phyloP scores from a whole-genome alignment of 805 yeast species.

The Sugiyamaella marilandica region DNA sequence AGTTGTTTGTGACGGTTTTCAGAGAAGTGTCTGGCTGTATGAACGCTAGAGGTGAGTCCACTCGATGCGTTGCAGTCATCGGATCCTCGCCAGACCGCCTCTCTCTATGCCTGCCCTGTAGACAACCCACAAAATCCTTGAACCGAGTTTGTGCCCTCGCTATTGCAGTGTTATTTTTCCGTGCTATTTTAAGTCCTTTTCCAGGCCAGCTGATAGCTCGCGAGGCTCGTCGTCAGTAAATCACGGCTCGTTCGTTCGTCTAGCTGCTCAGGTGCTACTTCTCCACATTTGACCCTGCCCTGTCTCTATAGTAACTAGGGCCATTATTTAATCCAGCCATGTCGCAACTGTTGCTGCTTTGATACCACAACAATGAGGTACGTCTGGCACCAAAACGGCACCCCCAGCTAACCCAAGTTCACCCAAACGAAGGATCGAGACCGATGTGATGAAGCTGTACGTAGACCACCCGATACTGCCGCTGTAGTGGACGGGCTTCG shows the following conservation, averaged over 20 bases:
- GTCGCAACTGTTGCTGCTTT: neutral
- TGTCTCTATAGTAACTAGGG: constrained; percentile 1
- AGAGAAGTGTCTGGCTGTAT: neutral
- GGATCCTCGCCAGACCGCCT: no score
- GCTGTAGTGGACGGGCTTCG: no score
- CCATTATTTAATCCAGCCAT: constrained; percentile 1
- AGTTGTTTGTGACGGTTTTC: no score
- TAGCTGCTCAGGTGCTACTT: neutral
- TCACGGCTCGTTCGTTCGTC: no score
- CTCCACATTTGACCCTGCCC: constrained; percentile 5
- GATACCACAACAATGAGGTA: constrained; percentile 12
- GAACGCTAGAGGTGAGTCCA: neutral
- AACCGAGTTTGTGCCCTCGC: no score
- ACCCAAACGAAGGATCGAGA: constrained; percentile 77
- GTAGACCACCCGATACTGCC: constrained; percentile 26
- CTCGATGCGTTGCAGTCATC: neutral
- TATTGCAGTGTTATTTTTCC: no score
- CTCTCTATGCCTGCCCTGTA: no score
- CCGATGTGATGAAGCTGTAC: constrained; percentile 91
- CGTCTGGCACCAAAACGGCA: neutral
- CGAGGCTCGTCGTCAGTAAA: no score
- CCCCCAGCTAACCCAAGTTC: constrained; percentile 35
- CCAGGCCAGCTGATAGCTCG: no score
- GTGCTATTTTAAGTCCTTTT: no score
- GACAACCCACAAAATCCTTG: no score